A percentile compares a stretch with the other conserved stretches of the same genome.
phyloP scores from a whole-genome alignment of 148 eudicot genomes.

The Silene latifolia region DNA sequence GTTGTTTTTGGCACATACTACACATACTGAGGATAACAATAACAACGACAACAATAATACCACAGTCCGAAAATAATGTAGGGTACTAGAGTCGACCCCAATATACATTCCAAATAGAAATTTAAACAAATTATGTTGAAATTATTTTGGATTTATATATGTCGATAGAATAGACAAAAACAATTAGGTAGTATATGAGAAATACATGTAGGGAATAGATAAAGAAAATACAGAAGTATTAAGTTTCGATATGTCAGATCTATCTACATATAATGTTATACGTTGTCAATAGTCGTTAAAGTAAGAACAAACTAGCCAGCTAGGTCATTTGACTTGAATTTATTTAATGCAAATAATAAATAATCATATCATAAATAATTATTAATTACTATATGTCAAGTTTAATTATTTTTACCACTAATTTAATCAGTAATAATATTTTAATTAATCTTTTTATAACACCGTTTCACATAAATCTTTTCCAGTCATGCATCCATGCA shows the following conservation, averaged over 20 bases:
- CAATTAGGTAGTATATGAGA: neutral
- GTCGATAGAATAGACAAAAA: neutral
- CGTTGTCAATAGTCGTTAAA: neutral
- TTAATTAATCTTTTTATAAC: too few species aligned
- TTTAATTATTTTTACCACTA: too few species aligned
- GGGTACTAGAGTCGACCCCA: neutral
- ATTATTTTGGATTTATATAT: neutral
- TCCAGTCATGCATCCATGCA: neutral
- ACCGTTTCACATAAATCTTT: too few species aligned
- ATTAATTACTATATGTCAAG: too few species aligned
- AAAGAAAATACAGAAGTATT: neutral
- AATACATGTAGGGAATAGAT: slow-evolving; percentile 4
- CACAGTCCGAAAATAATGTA: neutral
- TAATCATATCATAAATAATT: too few species aligned
- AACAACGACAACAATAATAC: neutral
- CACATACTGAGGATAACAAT: too few species aligned
- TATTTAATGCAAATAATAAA: too few species aligned
- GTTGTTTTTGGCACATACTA: too few species aligned
- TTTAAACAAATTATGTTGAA: neutral
- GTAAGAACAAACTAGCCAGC: neutral
- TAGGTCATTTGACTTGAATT: neutral
- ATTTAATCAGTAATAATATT: too few species aligned
- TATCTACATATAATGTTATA: neutral
- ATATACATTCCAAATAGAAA: too few species aligned
- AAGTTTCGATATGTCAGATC: slow-evolving; percentile 5